Evolutionary conservation across 139 green algal genomes (phyloP), one percentile per base, ranked within the genome.

Genomic region (Raphidocelis subcapitata): DNA sequence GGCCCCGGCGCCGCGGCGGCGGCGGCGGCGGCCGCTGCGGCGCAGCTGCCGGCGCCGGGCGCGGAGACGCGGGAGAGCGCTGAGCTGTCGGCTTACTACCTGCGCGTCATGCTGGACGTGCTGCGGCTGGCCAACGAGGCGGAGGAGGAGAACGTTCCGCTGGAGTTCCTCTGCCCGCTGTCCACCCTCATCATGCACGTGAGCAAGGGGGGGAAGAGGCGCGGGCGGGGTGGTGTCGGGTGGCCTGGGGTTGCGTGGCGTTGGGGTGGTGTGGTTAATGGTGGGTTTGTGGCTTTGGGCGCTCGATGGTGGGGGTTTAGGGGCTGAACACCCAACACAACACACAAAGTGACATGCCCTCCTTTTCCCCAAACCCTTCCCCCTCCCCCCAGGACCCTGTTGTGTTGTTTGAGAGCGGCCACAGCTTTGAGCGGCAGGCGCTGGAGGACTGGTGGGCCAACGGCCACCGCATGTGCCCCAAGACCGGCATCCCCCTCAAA

Each of bases 401-500:
- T 21, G 18, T 75, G 2, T 56, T 75, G 26, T 56, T 67, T 41
- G 69, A 75, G 2, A 75, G 56, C 3, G 69, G 69, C 29, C 69
- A 75, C 56, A 62, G 41, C 41, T 75, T 67, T 26, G 69, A 75
- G 57, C 69, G 69, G 15, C 44, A 41, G 26, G 69, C 69, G 26
- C 59, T 75, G 57, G 37, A 61, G 57, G 37, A 61, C 37, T 75
- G 69, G 69, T 75, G 69, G 69, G 57, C 41, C 23, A 56, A 52
- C 24, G 69, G 69, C 5, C 37, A 75, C 57, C 69, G 46, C 57
- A 67, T 75, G 37, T 75, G 69, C 69, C 69, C 69, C 2, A 44
- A 59, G 5, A 62, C 69, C 26, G 41, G 41, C 41, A 49, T 49
- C 41, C 41, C 41, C 12, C 41, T 49, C 8, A 49, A 49, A 12